Base-by-base conservation (phyloP, 768 basidiomycete genomes). In the Pleurotus pulmonarius region DNA sequence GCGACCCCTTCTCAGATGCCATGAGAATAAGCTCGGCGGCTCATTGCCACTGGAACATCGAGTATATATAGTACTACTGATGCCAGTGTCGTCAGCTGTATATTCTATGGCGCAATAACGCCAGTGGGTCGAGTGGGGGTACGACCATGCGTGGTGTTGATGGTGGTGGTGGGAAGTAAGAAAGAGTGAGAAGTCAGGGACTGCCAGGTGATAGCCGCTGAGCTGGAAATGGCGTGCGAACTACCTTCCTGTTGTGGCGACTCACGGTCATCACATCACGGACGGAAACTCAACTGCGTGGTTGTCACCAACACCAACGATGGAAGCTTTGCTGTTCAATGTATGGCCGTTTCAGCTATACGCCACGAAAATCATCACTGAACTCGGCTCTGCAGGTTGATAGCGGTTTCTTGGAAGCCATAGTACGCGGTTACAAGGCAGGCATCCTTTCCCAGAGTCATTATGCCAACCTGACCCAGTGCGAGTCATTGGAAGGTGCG, bases 401-500 rank as follows among this genome's bases (percentile, higher is more conserved):
- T 55, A 72, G 66, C 58, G 92, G 92, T 16, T 93, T 88, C 63
- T 74, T 93, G 49, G 92, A 92, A 69, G 91, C 83, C 20, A 86
- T 92, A 40, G 82, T 92, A 26, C 76, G 96, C 61, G 97, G 97
- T 7, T 98, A 94, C 85, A 96, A 94, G 73, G 85, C 90, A 45
- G 95, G 93, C 24, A 86, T 98, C 58, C 81, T 99, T 45, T 88
- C 86, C 48, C 92, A 94, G 69, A 82, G 77, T 64, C 92, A 96
- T 69, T 99, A 98, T 72, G 79, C 86, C 66, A 98, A 93, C 73
- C 74, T 99, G 69, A 90, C 90, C 3, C 97, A 99, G 73, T 98
- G 97, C 82, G 97, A 99, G 74, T 92, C 85, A 24, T 81, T 98
- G 26, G 97, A 98, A 78, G 96, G 96, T 93, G 62, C 54, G 77